Evolutionary conservation across 495 filamentous ascomycete genomes (phyloP), one percentile per base, ranked within the genome.

Genomic region (Penicillium cataractarum): DNA sequence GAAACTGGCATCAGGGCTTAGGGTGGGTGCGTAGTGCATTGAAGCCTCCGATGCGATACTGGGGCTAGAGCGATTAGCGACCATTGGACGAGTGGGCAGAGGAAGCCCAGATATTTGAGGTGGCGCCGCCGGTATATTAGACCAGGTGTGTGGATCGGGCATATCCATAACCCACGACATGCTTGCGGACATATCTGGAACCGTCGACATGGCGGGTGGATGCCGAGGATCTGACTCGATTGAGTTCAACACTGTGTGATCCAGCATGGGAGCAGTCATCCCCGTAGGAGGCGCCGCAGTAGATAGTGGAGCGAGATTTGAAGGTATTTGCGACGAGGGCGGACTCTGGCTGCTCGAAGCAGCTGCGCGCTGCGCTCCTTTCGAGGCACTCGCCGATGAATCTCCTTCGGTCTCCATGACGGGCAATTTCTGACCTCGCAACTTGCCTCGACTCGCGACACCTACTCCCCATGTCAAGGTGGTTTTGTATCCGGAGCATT

Each of bases 401-500:
- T 69, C 67, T 10, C 50, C 66, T 29, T 72, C 64, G 10, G 76
- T 65, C 21, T 75, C 75, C 60, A 73, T 87, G 60, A 99, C 87
- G 21, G 95, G 95, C 24, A 96, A 80, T 46, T 93, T 90, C 61
- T 97, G 76, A 17, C 95, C 95, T 54, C 95, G 85, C 60, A 99
- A 85, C 80, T 99, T 99, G 62, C 95, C 95, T 65, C 95, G 88
- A 73, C 94, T 97, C 40, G 95, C 95, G 64, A 99, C 95, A 26
- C 95, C 95, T 37, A 99, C 90, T 13, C 94, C 95, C 95, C 95
- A 99, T 37, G 95, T 99, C 79, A 99, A 85, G 51, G 93, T 92
- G 22, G 95, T 98, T 78, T 96, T 95, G 82, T 99, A 99, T 62
- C 95, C 95, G 46, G 91, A 92, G 80, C 95, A 99, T 74, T 96